These are phyloP conservation scores for Globisporangium spinosum DNA, from an alignment of 352 stramenopile species.

Conservation along the genomic window DNA sequence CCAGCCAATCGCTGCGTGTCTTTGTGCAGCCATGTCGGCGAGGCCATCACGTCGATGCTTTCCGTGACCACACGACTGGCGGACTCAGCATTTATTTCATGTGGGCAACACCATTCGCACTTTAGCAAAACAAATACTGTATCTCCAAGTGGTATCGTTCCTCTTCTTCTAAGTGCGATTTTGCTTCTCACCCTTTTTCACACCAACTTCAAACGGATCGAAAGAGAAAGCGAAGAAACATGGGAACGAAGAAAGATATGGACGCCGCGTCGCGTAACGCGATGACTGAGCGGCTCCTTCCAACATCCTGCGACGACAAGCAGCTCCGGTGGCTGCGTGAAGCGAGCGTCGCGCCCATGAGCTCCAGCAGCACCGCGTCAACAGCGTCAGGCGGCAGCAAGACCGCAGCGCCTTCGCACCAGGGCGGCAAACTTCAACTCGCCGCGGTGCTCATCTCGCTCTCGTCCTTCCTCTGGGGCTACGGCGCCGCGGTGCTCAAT, in stretches of 20 bases:
- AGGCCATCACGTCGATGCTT: background rate
- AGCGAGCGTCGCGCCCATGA: slow-evolving; percentile 16
- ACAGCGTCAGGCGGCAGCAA: background rate
- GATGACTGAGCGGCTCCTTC: slow-evolving; percentile 39
- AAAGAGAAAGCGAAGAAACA: slow-evolving; percentile 6
- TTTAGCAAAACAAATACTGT: background rate
- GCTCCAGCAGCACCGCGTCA: background rate
- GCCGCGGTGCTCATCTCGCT: slow-evolving; percentile 61
- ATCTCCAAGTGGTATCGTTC: background rate
- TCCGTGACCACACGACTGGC: background rate
- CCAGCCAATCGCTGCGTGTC: slow-evolving; percentile 14
- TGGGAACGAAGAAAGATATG: slow-evolving; percentile 21
- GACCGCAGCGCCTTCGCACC: background rate
- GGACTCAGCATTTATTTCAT: background rate
- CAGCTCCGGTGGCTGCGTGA: slow-evolving; percentile 16
- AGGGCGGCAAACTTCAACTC: slow-evolving; percentile 31
- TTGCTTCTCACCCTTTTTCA: background rate
- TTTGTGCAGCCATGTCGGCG: slow-evolving; percentile 8
- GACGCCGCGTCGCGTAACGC: slow-evolving; percentile 18
- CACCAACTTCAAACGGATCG: background rate
- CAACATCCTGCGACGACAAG: slow-evolving; percentile 15
- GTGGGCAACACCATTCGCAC: background rate
- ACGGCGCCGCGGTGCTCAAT: slow-evolving; percentile 64
- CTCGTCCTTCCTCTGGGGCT: slow-evolving; percentile 81
- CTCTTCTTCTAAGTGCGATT: background rate